These are phyloP conservation scores for Asterophora parasitica DNA, from an alignment of 768 basidiomycete species.

Conservation along the genomic window DNA sequence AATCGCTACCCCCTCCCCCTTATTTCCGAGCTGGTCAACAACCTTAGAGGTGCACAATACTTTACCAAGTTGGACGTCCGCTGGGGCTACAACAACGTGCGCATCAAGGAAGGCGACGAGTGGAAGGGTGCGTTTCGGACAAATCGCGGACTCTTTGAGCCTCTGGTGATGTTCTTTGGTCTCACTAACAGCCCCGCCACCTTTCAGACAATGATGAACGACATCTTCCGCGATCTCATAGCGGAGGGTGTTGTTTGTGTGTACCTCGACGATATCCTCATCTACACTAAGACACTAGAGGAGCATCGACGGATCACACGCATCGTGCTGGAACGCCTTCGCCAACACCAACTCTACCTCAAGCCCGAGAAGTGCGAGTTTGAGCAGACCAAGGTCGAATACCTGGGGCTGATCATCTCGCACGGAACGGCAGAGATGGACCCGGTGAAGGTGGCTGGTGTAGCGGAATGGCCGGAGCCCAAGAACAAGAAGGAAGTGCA, in stretches of 20 bases:
- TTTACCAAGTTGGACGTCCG: background rate
- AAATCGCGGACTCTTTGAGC: background rate
- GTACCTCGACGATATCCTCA: no score
- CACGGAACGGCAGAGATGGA: no score
- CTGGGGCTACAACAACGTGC: background rate
- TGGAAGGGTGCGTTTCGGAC: background rate
- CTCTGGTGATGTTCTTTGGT: no score
- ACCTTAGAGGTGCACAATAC: background rate
- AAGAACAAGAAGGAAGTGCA: conserved; percentile 27
- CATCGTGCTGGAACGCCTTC: no score
- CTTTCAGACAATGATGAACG: no score
- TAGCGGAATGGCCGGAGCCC: conserved; percentile 18
- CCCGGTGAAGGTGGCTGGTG: conserved; percentile 21
- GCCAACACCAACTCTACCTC: background rate
- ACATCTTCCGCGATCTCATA: no score
- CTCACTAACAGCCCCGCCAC: no score
- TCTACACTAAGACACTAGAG: no score
- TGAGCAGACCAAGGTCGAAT: background rate
- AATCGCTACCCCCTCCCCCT: background rate
- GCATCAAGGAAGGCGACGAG: background rate
- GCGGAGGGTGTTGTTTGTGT: no score
- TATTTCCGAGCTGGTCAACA: background rate
- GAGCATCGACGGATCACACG: no score
- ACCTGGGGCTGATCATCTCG: no score
- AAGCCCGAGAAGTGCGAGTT: background rate